Conservation (phyloP, 2,329 filamentous ascomycete genomes). For the Fonsecaea multimorphosa region DNA sequence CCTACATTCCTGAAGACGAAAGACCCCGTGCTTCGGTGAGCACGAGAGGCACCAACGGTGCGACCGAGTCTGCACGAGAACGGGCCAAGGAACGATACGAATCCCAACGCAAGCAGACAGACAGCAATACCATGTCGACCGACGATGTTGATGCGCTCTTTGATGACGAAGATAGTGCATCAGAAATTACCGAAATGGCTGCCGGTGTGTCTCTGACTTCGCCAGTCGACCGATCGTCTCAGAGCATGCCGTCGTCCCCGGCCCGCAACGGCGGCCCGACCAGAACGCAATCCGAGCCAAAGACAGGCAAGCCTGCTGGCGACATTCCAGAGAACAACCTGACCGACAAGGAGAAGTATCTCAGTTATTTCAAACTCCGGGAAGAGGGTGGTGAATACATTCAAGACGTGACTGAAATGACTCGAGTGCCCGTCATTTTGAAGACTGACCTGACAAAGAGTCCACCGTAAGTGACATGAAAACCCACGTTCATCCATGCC, state of each 20-base stretch:
- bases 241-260: conserved; percentile 93
- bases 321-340: conserved; percentile 80
- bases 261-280: conserved; percentile 73
- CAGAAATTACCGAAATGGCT: conserved; percentile 87
- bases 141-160: conserved; percentile 96
- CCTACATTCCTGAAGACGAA: conserved; percentile 96
- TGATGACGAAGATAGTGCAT: conserved; percentile 86
- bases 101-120: conserved; percentile 87
- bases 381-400: conserved; percentile 96
- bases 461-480: conserved; percentile 80
- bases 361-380: conserved; percentile 84
- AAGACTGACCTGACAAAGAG: conserved; percentile 99
- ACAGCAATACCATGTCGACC: conserved; percentile 90
- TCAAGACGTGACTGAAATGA: conserved; percentile 98
- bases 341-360: conserved; percentile 94
- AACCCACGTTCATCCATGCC: conserved; percentile 5
- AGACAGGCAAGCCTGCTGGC: conserved; percentile 70
- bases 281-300: conserved; percentile 92
- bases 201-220: conserved; percentile 82
- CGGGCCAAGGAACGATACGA: conserved; percentile 87
- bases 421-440: conserved; percentile 92
- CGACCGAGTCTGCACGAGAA: conserved; percentile 80
- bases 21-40: conserved; percentile 81
- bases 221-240: conserved; percentile 79
- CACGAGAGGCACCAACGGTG: conserved; percentile 74